Percentiles rank a stretch among this genome's conserved stretches.
Conservation (phyloP, 2,329 filamentous ascomycete species). For the Xylariales sp. region DNA sequence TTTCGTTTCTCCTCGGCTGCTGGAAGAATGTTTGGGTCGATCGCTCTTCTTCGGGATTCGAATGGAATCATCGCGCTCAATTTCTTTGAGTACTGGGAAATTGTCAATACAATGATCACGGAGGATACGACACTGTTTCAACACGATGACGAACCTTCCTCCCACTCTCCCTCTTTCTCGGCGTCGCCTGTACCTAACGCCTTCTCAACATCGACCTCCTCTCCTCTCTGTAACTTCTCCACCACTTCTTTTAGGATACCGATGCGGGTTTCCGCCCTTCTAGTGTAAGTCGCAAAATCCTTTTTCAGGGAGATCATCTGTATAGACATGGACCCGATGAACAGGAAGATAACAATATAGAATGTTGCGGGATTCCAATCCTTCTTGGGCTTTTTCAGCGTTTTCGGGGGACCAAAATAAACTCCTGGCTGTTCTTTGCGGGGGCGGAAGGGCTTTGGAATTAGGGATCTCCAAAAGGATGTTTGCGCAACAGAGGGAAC, state of each 20-base stretch:
- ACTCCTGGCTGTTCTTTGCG: slow-evolving; percentile 28
- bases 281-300: slow-evolving; percentile 66
- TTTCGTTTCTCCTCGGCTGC: slow-evolving; percentile 16
- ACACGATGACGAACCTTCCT: slow-evolving; percentile 50
- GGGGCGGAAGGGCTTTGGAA: slow-evolving; percentile 63
- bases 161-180: slow-evolving; percentile 78
- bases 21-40: slow-evolving; percentile 27
- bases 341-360: slow-evolving; percentile 74
- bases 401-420: slow-evolving; percentile 20
- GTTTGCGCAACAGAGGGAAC: slow-evolving; percentile 49
- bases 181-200: slow-evolving; percentile 74
- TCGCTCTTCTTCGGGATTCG: slow-evolving; percentile 42
- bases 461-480: slow-evolving; percentile 65
- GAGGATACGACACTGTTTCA: neutral
- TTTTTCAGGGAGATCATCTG: slow-evolving; percentile 81
- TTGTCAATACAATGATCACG: neutral
- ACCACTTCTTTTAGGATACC: slow-evolving; percentile 71
- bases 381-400: slow-evolving; percentile 42
- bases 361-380: slow-evolving; percentile 80
- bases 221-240: slow-evolving; percentile 63
- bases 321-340: slow-evolving; percentile 95
- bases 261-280: slow-evolving; percentile 77
- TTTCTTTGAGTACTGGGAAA: slow-evolving; percentile 55
- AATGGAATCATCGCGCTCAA: slow-evolving; percentile 58
- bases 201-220: slow-evolving; percentile 81